Evolutionary conservation across 2,329 filamentous ascomycete genomes (phyloP).

Genomic region (Penicillium sp.): DNA sequence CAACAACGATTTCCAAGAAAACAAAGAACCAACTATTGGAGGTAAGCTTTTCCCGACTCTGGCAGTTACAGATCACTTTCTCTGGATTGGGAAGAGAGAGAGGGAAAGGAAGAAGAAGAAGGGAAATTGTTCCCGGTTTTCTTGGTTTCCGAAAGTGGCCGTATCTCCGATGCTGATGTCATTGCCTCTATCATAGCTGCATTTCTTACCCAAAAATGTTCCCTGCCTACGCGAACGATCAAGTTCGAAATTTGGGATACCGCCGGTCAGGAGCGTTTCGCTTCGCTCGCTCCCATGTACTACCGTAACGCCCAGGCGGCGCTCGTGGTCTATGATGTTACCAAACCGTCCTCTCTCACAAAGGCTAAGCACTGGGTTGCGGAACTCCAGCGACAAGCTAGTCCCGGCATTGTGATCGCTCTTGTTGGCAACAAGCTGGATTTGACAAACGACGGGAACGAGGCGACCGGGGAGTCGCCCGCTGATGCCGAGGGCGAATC

Average conservation of each 20-base stretch:
- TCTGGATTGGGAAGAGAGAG: no score
- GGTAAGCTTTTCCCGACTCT: constrained; percentile 50
- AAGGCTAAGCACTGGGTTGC: constrained; percentile 99
- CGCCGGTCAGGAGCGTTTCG: constrained; percentile 93
- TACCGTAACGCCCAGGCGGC: constrained; percentile 97
- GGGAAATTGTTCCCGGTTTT: background rate
- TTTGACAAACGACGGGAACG: constrained; percentile 56
- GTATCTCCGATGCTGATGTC: no score
- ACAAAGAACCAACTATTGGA: constrained; percentile 98
- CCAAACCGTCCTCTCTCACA: constrained; percentile 85
- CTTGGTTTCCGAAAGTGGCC: no score
- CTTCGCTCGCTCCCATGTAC: constrained; percentile 95
- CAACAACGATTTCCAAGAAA: constrained; percentile 99
- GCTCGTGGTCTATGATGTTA: constrained; percentile 96
- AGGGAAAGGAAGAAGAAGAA: no score
- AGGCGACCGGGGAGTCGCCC: constrained; percentile 35
- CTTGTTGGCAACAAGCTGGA: constrained; percentile 96
- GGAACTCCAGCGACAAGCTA: constrained; percentile 90
- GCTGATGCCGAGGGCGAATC: constrained; percentile 31
- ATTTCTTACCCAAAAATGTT: constrained; percentile 98
- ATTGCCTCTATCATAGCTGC: no score
- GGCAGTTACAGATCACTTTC: no score
- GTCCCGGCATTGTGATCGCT: constrained; percentile 90
- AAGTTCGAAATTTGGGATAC: constrained; percentile 94
- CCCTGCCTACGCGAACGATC: constrained; percentile 73